These are phyloP conservation scores for Stachybotrys chartarum DNA, from an alignment of 2,329 filamentous ascomycete species.

Conservation along the genomic window DNA sequence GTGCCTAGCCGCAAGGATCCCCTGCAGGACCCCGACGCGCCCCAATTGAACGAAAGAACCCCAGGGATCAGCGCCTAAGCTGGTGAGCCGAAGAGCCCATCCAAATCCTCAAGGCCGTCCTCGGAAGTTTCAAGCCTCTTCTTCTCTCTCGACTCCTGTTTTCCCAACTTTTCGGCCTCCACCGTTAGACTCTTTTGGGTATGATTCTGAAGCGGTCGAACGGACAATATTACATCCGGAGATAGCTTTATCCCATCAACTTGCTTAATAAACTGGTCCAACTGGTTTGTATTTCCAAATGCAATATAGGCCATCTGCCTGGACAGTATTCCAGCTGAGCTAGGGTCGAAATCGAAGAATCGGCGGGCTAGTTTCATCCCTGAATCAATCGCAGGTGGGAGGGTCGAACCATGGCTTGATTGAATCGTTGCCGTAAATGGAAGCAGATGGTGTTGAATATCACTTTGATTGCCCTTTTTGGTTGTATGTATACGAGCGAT, in stretches of 20 bases:
- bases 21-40: too few relatives aligned
- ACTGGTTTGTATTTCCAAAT: constrained; percentile 1
- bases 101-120: not conserved
- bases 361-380: constrained; percentile 4
- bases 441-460: not conserved
- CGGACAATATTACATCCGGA: constrained; percentile 3
- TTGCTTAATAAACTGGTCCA: constrained; percentile 1
- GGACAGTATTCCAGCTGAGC: not conserved
- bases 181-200: not conserved
- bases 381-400: constrained; percentile 4
- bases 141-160: not conserved
- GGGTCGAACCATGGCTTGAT: not conserved
- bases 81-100: not conserved
- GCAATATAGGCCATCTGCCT: not conserved
- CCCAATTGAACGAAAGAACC: too few relatives aligned
- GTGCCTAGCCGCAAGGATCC: too few relatives aligned
- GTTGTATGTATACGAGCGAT: constrained; percentile 3
- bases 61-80: not conserved
- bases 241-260: constrained; percentile 1
- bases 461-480: not conserved
- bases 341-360: constrained; percentile 2
- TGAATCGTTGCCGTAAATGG: constrained; percentile 4
- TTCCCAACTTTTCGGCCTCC: not conserved
- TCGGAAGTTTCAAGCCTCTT: not conserved
- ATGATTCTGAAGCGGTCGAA: not conserved